Conservation (phyloP, 306 rosid species). For the Ormosia emarginata region DNA sequence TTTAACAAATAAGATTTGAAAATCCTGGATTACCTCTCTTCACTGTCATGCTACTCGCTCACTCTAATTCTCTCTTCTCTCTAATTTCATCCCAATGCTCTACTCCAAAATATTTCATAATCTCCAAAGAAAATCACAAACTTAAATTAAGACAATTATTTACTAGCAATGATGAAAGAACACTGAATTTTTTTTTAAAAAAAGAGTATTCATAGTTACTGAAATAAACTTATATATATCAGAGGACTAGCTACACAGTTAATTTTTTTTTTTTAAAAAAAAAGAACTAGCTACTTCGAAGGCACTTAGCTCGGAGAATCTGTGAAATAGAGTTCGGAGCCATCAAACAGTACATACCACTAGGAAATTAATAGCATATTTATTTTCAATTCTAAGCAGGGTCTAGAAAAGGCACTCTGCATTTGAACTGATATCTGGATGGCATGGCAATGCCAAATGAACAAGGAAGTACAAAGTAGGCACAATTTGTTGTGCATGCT, state of each 20-base stretch:
- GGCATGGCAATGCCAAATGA: constrained; percentile 3
- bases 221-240: neutral
- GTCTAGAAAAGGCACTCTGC: neutral
- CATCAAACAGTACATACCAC: neutral
- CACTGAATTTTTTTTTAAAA: too few species aligned
- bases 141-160: neutral
- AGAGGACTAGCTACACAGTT: too few species aligned
- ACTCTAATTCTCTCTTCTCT: too few species aligned
- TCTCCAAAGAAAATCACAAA: too few species aligned
- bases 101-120: too few species aligned
- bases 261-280: too few species aligned
- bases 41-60: too few species aligned
- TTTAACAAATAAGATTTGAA: neutral
- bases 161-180: neutral
- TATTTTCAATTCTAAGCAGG: neutral
- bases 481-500: neutral
- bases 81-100: too few species aligned
- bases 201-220: neutral
- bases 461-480: constrained; percentile 1
- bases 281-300: too few species aligned
- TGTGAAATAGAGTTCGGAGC: neutral
- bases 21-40: too few species aligned
- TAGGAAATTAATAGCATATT: neutral
- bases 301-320: too few species aligned
- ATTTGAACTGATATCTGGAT: neutral